phyloP scores from a whole-genome alignment of 2,329 filamentous ascomycete genomes.

The Onygenales sp. region DNA sequence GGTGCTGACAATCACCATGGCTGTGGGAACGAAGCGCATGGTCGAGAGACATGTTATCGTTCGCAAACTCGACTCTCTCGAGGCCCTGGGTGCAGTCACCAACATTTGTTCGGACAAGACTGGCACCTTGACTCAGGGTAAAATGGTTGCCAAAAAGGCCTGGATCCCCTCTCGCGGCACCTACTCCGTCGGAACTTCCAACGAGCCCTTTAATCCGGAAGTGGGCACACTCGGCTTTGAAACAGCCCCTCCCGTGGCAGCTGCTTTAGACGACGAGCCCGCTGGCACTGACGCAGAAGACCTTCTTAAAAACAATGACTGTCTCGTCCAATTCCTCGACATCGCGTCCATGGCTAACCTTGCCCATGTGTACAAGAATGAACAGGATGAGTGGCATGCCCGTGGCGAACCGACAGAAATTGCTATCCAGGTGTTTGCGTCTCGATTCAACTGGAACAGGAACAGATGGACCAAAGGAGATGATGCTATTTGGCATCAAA shows the following conservation, averaged over 20 bases:
- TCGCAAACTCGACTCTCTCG: conserved; percentile 46
- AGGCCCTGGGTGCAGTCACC: conserved; percentile 54
- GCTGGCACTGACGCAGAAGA: conserved; percentile 18
- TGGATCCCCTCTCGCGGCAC: conserved; percentile 51
- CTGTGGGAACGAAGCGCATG: conserved; percentile 51
- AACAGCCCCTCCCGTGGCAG: conserved; percentile 20
- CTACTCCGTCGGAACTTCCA: conserved; percentile 47
- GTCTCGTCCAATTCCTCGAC: conserved; percentile 49
- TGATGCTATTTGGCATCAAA: conserved; percentile 44
- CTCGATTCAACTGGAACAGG: conserved; percentile 56
- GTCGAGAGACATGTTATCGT: conserved; percentile 49
- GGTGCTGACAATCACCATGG: conserved; percentile 59
- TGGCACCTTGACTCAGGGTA: conserved; percentile 54
- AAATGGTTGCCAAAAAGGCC: conserved; percentile 53
- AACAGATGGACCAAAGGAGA: conserved; percentile 42
- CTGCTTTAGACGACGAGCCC: conserved; percentile 11
- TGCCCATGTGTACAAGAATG: conserved; percentile 49
- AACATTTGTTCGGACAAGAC: conserved; percentile 50
- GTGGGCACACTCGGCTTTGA: conserved; percentile 38
- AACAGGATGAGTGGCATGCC: conserved; percentile 49
- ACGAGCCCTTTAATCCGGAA: conserved; percentile 49
- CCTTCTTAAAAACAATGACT: conserved; percentile 37
- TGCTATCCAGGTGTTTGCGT: conserved; percentile 64
- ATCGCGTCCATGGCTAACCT: conserved; percentile 58
- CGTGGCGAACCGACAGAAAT: conserved; percentile 64